Conservation (phyloP, 805 yeast species). For the Cyberlindnera subsufficiens region DNA sequence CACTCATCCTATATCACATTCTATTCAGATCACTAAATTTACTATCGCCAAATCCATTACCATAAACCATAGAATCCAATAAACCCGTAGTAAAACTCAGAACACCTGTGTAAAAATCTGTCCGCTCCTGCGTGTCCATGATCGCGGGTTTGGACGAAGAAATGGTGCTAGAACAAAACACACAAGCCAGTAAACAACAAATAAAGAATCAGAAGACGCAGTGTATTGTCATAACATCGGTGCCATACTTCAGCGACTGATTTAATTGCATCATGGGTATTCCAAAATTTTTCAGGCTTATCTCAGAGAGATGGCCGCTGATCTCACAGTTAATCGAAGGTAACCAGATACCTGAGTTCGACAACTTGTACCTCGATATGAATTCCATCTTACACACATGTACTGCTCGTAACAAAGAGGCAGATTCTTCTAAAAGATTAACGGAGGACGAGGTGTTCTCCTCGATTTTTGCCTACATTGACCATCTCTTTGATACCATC, state of each 20-base stretch:
- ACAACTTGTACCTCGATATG: conserved; percentile 94
- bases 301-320: conserved; percentile 98
- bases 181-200: too few relatives aligned
- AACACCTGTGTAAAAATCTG: too few relatives aligned
- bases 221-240: too few relatives aligned
- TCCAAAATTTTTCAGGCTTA: conserved; percentile 93
- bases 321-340: conserved; percentile 83
- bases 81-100: too few relatives aligned
- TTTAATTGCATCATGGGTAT: conserved; percentile 55
- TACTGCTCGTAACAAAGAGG: conserved; percentile 74
- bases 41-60: too few relatives aligned
- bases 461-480: conserved; percentile 90
- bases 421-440: conserved; percentile 55
- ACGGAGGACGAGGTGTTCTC: conserved; percentile 90
- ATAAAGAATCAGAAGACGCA: too few relatives aligned
- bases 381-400: conserved; percentile 92
- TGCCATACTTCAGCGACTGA: not conserved
- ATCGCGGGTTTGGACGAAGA: too few relatives aligned
- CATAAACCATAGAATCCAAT: too few relatives aligned
- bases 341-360: conserved; percentile 85
- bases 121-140: too few relatives aligned
- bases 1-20: not conserved
- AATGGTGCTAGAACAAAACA: too few relatives aligned
- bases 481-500: conserved; percentile 83
- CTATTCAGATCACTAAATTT: too few relatives aligned